These are phyloP conservation scores for Lipomyces oligophaga DNA, from an alignment of 805 yeast species.

Conservation along the genomic window DNA sequence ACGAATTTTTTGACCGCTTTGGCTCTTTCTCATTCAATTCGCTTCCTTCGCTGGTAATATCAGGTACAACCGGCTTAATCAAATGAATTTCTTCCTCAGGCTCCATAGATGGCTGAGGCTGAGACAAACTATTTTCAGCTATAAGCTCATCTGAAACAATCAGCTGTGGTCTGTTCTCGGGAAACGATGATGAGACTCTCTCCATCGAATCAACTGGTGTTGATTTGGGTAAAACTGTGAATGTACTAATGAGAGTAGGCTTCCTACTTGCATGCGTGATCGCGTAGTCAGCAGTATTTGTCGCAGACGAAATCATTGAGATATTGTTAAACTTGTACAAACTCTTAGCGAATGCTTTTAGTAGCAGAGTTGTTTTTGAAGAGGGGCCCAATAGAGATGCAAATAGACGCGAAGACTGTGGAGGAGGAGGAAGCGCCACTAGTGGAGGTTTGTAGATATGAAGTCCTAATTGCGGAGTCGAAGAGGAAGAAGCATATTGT, in stretches of 20 bases:
- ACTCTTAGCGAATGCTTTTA: constrained; percentile 24
- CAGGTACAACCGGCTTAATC: too few species aligned
- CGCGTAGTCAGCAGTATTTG: background rate
- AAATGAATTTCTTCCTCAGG: too few species aligned
- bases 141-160: too few species aligned
- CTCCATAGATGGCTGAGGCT: too few species aligned
- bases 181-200: too few species aligned
- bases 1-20: background rate
- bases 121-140: too few species aligned
- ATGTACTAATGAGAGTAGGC: constrained; percentile 6
- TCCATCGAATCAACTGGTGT: too few species aligned
- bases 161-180: too few species aligned
- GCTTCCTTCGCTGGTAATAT: too few species aligned
- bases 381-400: constrained; percentile 26
- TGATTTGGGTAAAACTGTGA: constrained; percentile 4
- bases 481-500: background rate
- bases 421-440: constrained; percentile 17
- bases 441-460: constrained; percentile 24
- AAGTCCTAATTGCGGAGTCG: constrained; percentile 6
- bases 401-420: constrained; percentile 20
- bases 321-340: constrained; percentile 23
- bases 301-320: background rate
- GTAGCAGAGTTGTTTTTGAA: constrained; percentile 21
- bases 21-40: too few species aligned
- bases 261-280: background rate